Evolutionary conservation across 2,329 filamentous ascomycete genomes (phyloP).

Genomic region (Orbilia javanica): DNA sequence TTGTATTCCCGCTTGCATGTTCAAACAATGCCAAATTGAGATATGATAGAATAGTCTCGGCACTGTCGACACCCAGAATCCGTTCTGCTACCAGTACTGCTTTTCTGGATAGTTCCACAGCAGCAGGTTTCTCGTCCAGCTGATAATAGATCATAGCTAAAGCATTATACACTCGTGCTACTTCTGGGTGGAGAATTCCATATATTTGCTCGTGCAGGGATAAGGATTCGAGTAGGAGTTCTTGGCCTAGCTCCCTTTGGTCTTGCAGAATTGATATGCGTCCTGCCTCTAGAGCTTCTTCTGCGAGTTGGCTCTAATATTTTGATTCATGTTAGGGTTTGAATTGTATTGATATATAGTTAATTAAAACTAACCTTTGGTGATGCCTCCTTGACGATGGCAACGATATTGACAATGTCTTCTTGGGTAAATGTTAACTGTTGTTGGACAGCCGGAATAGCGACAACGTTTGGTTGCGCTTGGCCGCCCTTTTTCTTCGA

Average conservation of each 20-base stretch:
- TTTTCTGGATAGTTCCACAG: conserved; percentile 94
- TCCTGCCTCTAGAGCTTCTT: conserved; percentile 95
- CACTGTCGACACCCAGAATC: conserved; percentile 90
- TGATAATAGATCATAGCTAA: conserved; percentile 97
- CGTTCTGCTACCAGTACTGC: conserved; percentile 95
- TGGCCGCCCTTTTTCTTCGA: conserved; percentile 65
- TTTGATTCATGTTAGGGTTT: not conserved
- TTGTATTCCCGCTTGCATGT: conserved; percentile 91
- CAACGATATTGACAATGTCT: conserved; percentile 92
- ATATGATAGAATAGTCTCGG: conserved; percentile 94
- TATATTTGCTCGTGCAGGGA: conserved; percentile 99
- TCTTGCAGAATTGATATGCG: conserved; percentile 95
- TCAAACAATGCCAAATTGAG: conserved; percentile 95
- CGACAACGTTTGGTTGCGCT: conserved; percentile 65
- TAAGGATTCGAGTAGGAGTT: conserved; percentile 93
- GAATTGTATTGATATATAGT: not conserved
- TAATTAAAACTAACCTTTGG: conserved; percentile 70
- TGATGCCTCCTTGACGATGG: conserved; percentile 91
- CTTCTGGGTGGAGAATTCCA: conserved; percentile 94
- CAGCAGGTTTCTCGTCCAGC: conserved; percentile 96
- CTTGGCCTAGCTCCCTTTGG: conserved; percentile 95
- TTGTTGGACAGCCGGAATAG: conserved; percentile 60
- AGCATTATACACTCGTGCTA: conserved; percentile 93
- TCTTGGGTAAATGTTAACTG: conserved; percentile 79
- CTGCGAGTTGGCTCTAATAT: conserved; percentile 79